Evolutionary conservation across 768 basidiomycete species (phyloP), one percentile per base, ranked within the genome.

Genomic region (Porpolomopsis calyptriformis): DNA sequence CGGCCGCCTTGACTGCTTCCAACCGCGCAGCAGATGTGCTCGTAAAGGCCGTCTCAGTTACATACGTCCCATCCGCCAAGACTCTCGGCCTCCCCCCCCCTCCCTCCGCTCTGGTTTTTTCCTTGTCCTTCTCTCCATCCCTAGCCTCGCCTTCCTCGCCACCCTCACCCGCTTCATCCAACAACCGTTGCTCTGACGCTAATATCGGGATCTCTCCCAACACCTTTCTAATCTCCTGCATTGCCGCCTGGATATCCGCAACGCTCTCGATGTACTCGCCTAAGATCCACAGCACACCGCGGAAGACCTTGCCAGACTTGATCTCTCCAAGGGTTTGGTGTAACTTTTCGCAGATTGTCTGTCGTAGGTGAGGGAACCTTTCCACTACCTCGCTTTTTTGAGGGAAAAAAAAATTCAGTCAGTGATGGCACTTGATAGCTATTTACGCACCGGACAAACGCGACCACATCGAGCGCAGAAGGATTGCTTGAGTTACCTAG

Each of bases 151-250:
- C 73, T 16, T 78, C 78, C 7, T 69, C 54, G 14, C 49, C 64
- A 14, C 57, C 60, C 20, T 44, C 57, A 51, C 74, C 71, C 8
- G 83, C 77, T 54, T 85, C 88, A 53, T 92, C 88, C 52, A 89
- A 69, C 45, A 89, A 61, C 46, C 72, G 76, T 63, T 89, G 87
- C 65, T 96, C 92, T 0, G 85, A 82, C 1, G 94, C 90, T 37
- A 97, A 66, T 45, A 99, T 97, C 4, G 96, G 96, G n/a, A 99
- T 85, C 67, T 99, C 96, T 11, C 96, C 94, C 27, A 99, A 64
- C 11, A 89, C 82, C 58, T 82, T 80, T 46, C 92, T 72, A 36
- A 97, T 71, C 61, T 89, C 86, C 39, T 69, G 68, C 73, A 96
- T 80, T 1, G 81, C 74, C 37, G 64, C 70, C 49, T 80, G 72